These are phyloP conservation scores for Ganoderma sp. DNA, from an alignment of 1,284 basidiomycete species.

Conservation along the genomic window DNA sequence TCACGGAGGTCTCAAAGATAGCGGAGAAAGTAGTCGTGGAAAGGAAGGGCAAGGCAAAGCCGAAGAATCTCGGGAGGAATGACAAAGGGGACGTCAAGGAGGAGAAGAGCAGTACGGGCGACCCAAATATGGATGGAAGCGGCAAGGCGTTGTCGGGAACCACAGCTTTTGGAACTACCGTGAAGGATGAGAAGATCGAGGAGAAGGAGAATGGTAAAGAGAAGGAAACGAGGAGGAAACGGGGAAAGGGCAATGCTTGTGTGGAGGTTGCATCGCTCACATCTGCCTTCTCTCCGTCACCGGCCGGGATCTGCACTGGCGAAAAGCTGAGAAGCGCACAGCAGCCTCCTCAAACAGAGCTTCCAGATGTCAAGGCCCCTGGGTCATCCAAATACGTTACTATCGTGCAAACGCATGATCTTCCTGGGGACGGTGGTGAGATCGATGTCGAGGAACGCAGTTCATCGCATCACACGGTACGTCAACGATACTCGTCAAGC, in stretches of 20 bases:
- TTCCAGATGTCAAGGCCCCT: not conserved
- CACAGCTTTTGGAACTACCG: not conserved
- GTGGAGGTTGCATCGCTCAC: not conserved
- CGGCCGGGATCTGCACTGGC: not conserved
- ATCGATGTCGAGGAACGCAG: conserved; percentile 13
- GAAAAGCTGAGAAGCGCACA: not conserved
- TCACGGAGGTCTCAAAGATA: not conserved
- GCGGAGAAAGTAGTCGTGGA: not conserved
- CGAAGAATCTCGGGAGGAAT: not conserved
- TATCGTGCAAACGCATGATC: not conserved
- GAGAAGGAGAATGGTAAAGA: not conserved
- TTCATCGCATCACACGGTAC: conserved; percentile 14
- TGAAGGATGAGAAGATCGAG: not conserved
- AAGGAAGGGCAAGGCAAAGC: not conserved
- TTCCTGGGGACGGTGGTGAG: not conserved
- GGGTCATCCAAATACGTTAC: not conserved
- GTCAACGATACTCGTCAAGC: not conserved
- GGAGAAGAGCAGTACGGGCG: not conserved
- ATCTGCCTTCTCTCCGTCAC: not conserved
- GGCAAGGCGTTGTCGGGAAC: not conserved
- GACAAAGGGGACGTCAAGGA: not conserved
- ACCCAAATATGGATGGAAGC: not conserved
- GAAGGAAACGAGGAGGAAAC: not conserved
- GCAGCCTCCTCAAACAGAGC: not conserved
- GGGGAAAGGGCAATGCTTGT: not conserved